Base-by-base conservation (phyloP, 305 asterid genomes). In the Ajuga reptans region DNA sequence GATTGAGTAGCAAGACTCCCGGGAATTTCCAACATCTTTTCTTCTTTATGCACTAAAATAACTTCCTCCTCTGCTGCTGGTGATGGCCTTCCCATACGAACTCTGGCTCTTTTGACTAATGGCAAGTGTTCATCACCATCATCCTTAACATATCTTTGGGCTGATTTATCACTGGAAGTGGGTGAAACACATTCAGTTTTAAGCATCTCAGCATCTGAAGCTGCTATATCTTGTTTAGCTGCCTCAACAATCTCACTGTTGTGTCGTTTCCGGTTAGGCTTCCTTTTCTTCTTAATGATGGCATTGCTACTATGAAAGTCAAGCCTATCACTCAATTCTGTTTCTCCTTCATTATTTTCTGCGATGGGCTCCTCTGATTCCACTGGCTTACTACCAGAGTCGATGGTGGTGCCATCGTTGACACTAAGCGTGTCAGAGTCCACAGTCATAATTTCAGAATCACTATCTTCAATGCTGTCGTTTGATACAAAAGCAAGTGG, bases 41-140 rank as follows among this genome's bases (percentile, higher is more conserved):
- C 93, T 78, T 84, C 94, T 52, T 70, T 67, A 78, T 64, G 78
- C 46, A 75, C 74, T 58, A 63, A 59, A 55, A 78, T 74, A 64
- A 70, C 79, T 50, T 67, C 86, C 77, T 83, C 81, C 58, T 80
- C 83, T 8, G 46, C 78, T 53, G 76, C 70, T 12, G 86, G 80
- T 33, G 87, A 84, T 59, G 84, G 69, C 66, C 86, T 80, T 67
- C 94, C 90, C 96, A 86, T 84, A 43, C 98, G 95, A 67, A 85
- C 91, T 80, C 98, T 84, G 72, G 96, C 98, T 78, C 98, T 82
- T 83, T 91, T 91, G 75, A 89, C 86, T 70, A 89, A 76, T n/a
- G 98, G 98, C 72, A 91, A 77, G 79, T 91, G 98, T 79, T 83
- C 92, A 69, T 91, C 98, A 41, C 94, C 89, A 75, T 86, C 87